A percentile compares a stretch with the other conserved stretches of the same genome.
These are phyloP conservation scores for Phaeoacremonium minimum DNA, from an alignment of 2,329 filamentous ascomycete species.

Conservation along the genomic window DNA sequence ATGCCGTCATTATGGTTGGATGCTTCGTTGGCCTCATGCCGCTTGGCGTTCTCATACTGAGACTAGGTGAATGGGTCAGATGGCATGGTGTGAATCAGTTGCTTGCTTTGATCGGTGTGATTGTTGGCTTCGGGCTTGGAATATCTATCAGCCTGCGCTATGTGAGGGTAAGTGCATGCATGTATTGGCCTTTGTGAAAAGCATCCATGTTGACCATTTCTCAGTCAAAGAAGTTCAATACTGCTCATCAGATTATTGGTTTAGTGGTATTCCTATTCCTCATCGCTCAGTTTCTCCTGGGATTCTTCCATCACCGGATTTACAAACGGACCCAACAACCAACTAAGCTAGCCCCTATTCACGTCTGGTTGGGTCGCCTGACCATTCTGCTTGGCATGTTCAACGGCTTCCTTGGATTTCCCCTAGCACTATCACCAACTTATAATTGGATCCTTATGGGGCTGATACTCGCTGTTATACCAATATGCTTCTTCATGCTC, in stretches of 20 bases:
- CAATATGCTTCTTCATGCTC: conserved; percentile 30
- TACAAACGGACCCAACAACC: conserved; percentile 44
- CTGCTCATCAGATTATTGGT: conserved; percentile 55
- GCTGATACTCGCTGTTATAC: conserved; percentile 37
- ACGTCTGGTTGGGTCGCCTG: conserved; percentile 53
- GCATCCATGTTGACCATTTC: too few species aligned
- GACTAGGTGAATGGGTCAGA: conserved; percentile 44
- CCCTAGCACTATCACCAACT: conserved; percentile 45
- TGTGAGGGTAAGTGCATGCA: conserved; percentile 43
- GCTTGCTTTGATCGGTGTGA: conserved; percentile 40
- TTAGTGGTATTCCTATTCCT: conserved; percentile 47
- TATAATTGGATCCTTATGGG: conserved; percentile 44
- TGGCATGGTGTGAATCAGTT: conserved; percentile 53
- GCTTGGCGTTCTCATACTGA: conserved; percentile 47
- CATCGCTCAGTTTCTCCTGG: conserved; percentile 48
- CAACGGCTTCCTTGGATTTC: conserved; percentile 59
- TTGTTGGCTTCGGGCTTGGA: conserved; percentile 47
- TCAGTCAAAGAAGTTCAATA: conserved; percentile 48
- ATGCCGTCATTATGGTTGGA: conserved; percentile 51
- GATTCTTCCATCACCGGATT: conserved; percentile 50
- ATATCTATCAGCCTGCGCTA: conserved; percentile 48
- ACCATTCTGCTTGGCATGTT: conserved; percentile 48
- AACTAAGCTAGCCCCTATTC: conserved; percentile 46
- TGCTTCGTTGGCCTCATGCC: conserved; percentile 53
- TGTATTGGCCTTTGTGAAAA: not conserved